These are phyloP conservation scores for Macrolepiota dolichaula DNA, from an alignment of 768 basidiomycete genomes.

Conservation along the genomic window DNA sequence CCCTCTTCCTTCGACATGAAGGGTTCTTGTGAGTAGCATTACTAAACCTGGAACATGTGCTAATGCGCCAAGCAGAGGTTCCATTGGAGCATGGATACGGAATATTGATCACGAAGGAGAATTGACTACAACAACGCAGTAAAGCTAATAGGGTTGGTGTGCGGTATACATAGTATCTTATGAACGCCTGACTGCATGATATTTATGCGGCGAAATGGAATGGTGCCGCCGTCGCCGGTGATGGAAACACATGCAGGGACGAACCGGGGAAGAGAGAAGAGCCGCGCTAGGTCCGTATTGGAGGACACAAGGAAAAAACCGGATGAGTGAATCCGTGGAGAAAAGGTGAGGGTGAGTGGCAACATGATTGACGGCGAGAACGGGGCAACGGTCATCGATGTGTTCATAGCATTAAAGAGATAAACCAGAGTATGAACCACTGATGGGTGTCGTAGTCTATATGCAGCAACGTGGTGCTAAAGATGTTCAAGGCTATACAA, in stretches of 20 bases:
- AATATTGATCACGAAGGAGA: conserved; percentile 66
- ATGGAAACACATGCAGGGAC: conserved; percentile 1
- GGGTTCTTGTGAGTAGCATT: conserved; percentile 81
- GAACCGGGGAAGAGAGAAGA: conserved; percentile 11
- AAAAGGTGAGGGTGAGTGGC: background rate
- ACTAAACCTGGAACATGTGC: conserved; percentile 1
- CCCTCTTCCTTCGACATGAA: conserved; percentile 95
- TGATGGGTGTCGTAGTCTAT: conserved; percentile 7
- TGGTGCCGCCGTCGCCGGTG: conserved; percentile 11
- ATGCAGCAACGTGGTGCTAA: conserved; percentile 4
- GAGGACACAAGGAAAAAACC: background rate
- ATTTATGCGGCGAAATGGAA: conserved; percentile 7
- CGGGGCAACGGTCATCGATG: conserved; percentile 6
- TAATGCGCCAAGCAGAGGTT: conserved; percentile 51
- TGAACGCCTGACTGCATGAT: background rate
- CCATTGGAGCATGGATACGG: conserved; percentile 97
- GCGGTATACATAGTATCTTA: background rate
- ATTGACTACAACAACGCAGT: background rate
- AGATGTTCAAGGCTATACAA: background rate
- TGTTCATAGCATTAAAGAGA: conserved; percentile 6
- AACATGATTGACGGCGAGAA: background rate
- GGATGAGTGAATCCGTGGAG: background rate
- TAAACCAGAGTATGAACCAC: conserved; percentile 9
- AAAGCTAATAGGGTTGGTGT: background rate
- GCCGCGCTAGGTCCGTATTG: conserved; percentile 6